Evolutionary conservation across 306 rosid genomes (phyloP).

Genomic region (Medicago lupulina): DNA sequence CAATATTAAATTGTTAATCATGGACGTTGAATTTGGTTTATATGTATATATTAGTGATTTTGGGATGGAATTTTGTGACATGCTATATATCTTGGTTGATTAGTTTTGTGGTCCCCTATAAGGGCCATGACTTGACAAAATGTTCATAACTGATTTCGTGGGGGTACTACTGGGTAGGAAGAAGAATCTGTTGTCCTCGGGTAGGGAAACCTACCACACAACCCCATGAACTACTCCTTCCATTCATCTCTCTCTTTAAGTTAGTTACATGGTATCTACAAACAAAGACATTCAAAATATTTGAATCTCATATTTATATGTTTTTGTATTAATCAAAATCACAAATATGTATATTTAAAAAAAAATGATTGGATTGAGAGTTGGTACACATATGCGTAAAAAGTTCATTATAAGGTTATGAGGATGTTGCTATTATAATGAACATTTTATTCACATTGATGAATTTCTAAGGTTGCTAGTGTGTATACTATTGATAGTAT

Average conservation of each 20-base stretch:
- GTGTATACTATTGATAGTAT: not conserved
- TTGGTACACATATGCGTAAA: constrained; percentile 10
- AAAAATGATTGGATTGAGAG: constrained; percentile 20
- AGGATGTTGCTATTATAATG: not conserved
- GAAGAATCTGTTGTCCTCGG: constrained; percentile 55
- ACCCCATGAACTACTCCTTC: constrained; percentile 59
- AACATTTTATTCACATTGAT: constrained; percentile 37
- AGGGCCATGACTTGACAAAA: constrained; percentile 19
- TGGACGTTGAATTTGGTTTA: constrained; percentile 39
- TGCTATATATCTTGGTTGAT: constrained; percentile 8
- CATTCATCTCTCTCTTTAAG: constrained; percentile 38
- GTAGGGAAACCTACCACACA: constrained; percentile 66
- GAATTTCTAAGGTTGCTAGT: not conserved
- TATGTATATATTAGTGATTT: not conserved
- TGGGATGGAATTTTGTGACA: too few species aligned
- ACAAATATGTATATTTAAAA: not conserved
- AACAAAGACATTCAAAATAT: constrained; percentile 32
- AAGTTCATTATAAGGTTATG: constrained; percentile 33
- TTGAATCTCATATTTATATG: constrained; percentile 17
- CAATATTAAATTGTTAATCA: constrained; percentile 8
- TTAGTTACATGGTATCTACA: constrained; percentile 59
- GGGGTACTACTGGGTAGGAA: too few species aligned
- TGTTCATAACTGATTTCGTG: constrained; percentile 27
- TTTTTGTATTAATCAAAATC: constrained; percentile 1
- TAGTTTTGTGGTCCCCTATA: constrained; percentile 52